phyloP scores from a whole-genome alignment of 1,284 basidiomycete species.

The Sporisorium exsertum region DNA sequence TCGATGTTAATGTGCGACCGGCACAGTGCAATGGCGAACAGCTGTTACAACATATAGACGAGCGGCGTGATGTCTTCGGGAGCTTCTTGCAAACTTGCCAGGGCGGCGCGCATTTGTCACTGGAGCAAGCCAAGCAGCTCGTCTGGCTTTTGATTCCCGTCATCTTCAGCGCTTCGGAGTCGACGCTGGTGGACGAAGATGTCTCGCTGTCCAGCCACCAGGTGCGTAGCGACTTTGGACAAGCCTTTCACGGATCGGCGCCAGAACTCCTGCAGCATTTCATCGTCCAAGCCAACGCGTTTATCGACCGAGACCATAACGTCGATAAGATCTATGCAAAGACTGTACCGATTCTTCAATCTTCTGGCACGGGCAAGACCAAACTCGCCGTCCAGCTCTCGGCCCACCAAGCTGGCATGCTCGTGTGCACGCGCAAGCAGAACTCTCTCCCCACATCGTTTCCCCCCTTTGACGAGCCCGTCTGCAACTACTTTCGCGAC shows the following conservation, averaged over 20 bases:
- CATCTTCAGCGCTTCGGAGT: too few species aligned
- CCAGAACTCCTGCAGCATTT: not conserved
- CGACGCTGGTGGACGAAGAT: too few species aligned
- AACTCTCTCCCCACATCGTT: not conserved
- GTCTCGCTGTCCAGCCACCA: too few species aligned
- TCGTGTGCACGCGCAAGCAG: conserved; percentile 7
- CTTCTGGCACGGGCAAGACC: conserved; percentile 20
- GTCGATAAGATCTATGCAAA: conserved; percentile 7
- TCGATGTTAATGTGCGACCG: too few species aligned
- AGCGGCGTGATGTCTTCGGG: too few species aligned
- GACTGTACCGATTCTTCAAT: conserved; percentile 8
- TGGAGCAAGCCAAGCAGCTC: too few species aligned
- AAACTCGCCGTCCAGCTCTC: conserved; percentile 19
- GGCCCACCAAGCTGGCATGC: too few species aligned
- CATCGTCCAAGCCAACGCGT: not conserved
- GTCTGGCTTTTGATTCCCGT: too few species aligned
- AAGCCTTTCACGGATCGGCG: not conserved
- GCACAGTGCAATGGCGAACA: too few species aligned
- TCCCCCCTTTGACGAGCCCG: not conserved
- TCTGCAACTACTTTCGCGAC: not conserved
- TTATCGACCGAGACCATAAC: not conserved
- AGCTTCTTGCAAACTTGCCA: too few species aligned
- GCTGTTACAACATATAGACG: too few species aligned
- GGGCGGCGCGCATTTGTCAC: too few species aligned
- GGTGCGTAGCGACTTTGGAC: not conserved